Conservation (phyloP, 2,329 filamentous ascomycete species). For the Aspergillus vadensis region DNA sequence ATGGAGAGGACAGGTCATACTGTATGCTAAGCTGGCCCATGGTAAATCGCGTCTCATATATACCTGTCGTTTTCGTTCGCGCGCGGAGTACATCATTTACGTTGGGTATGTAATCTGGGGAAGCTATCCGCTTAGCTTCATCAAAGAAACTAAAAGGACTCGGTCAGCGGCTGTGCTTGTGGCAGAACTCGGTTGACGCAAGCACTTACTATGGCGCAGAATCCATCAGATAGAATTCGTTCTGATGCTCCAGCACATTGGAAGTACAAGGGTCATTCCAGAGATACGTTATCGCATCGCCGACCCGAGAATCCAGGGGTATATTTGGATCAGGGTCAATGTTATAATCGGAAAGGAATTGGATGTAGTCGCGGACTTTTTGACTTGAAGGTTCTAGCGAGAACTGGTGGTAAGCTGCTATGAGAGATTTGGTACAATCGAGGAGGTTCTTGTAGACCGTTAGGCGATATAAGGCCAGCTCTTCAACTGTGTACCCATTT, state of each 20-base stretch:
- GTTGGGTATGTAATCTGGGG: conserved; percentile 82
- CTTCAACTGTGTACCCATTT: conserved; percentile 93
- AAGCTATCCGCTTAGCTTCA: conserved; percentile 81
- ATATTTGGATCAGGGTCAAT: conserved; percentile 89
- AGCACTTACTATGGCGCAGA: conserved; percentile 88
- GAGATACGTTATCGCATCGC: conserved; percentile 77
- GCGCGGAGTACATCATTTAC: conserved; percentile 95
- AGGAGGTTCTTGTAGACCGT: conserved; percentile 98
- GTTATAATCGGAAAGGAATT: conserved; percentile 83
- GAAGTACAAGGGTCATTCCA: conserved; percentile 88
- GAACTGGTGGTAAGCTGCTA: conserved; percentile 89
- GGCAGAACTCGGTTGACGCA: conserved; percentile 1
- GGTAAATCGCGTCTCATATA: conserved; percentile 97
- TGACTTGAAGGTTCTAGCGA: conserved; percentile 74
- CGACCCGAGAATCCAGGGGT: conserved; percentile 77
- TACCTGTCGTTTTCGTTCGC: conserved; percentile 96
- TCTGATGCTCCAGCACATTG: conserved; percentile 85
- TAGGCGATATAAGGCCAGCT: conserved; percentile 88
- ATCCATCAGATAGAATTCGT: conserved; percentile 99
- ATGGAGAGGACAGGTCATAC: conserved; percentile 59
- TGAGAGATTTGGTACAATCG: conserved; percentile 92
- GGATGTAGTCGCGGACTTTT: conserved; percentile 71
- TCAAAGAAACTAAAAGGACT: conserved; percentile 78
- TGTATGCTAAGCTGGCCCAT: conserved; percentile 99
- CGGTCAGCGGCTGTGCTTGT: conserved; percentile 27